Evolutionary conservation across 345 rosid species (phyloP), one percentile per base, ranked within the genome.

Genomic region (Eucalyptus curtisii): DNA sequence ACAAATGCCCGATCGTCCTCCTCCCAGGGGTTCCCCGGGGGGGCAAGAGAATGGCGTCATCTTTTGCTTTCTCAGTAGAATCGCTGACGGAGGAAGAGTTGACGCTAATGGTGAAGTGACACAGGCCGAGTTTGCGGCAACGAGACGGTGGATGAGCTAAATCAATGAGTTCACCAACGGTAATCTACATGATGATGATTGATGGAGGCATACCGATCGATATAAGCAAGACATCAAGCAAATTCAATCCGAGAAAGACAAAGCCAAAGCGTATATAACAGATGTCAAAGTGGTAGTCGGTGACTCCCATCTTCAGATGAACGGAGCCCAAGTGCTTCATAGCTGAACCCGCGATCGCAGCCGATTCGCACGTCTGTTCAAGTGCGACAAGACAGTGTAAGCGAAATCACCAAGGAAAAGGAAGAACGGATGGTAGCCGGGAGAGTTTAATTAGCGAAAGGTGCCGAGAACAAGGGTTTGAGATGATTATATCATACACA

Each of bases 391-490:
- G 6, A 55, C 61, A 55, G 30, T 55, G 61, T 55, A 24, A 24
- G 6, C 61, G 30, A 55, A 55, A 55, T 55, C 61, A 55, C 13
- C 61, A 10, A 55, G 30, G 30, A 55, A 55, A 55, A 30, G 61
- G 61, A 55, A 55, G 61, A 55, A 55, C 1, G 3, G 6, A 24
- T 24, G 61, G 6, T 24, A 0, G 27, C 13, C 1, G 61, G 30
- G 13, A 4, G 61, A 55, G 61, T 22, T 55, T 55, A 55, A 22
- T 55, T 55, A 24, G 61, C 30, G 30, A 24, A 24, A 55, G 61
- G 61, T 55, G 13, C 13, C 27, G 61, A 55, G 24, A 55, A 9
- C 30, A 55, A 9, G 61, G 61, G 30, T 24, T 55, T 55, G 61
- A 9, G 61, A 55, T 9, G 24, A 55, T 55, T 10, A 55, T 24